These are phyloP conservation scores for Venturia oleaginea DNA, from an alignment of 2,329 filamentous ascomycete species.

Conservation along the genomic window DNA sequence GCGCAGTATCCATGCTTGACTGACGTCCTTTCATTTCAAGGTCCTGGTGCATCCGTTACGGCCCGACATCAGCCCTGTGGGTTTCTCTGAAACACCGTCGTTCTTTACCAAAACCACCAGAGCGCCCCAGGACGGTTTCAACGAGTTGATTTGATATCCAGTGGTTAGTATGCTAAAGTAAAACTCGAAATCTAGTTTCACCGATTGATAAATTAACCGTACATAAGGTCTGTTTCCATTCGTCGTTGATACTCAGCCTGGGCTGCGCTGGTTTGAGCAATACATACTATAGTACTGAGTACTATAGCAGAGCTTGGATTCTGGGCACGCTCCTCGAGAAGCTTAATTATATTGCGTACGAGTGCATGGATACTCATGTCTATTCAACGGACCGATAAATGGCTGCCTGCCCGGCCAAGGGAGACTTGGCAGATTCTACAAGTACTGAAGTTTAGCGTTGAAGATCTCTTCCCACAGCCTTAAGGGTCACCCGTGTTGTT, in stretches of 20 bases:
- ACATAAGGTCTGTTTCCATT: too few relatives aligned
- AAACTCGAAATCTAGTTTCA: too few relatives aligned
- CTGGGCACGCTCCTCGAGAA: neutral
- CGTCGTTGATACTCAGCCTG: too few relatives aligned
- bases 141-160: too few relatives aligned
- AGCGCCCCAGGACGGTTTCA: too few relatives aligned
- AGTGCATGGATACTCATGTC: neutral
- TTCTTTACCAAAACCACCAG: neutral
- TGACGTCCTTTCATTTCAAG: neutral
- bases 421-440: too few relatives aligned
- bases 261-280: too few relatives aligned
- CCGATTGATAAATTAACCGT: too few relatives aligned
- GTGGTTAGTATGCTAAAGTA: too few relatives aligned
- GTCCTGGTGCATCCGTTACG: neutral
- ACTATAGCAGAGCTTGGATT: neutral
- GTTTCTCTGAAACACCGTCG: neutral
- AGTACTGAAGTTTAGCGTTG: too few relatives aligned
- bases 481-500: neutral
- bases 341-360: neutral
- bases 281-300: too few relatives aligned
- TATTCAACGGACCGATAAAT: neutral
- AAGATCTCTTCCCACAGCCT: neutral
- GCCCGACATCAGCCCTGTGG: neutral
- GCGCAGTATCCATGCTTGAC: neutral
- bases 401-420: neutral